phyloP scores from a whole-genome alignment of 2,329 filamentous ascomycete species.

The Fusarium transvaalense region DNA sequence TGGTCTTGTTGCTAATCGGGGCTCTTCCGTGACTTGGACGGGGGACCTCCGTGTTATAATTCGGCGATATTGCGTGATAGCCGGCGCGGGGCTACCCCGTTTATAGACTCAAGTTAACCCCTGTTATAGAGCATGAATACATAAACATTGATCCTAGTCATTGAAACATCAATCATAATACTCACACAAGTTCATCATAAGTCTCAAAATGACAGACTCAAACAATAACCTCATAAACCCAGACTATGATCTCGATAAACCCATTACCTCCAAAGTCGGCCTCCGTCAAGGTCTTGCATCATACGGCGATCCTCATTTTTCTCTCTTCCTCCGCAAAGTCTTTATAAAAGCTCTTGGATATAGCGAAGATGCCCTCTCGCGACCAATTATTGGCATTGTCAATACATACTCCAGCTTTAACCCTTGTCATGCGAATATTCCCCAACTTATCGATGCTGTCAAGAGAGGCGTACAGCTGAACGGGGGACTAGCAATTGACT shows the following conservation, averaged over 20 bases:
- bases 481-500: conserved; percentile 77
- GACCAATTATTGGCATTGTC: conserved; percentile 80
- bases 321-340: conserved; percentile 78
- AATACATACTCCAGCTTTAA: conserved; percentile 81
- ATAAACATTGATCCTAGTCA: conserved; percentile 38
- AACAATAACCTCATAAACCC: conserved; percentile 35
- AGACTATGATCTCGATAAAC: conserved; percentile 72
- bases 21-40: conserved; percentile 8
- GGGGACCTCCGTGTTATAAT: conserved; percentile 5
- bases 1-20: not conserved
- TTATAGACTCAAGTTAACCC: not conserved
- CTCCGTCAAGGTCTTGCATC: conserved; percentile 74
- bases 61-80: conserved; percentile 36
- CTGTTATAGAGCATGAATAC: conserved; percentile 36
- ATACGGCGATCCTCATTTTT: conserved; percentile 81
- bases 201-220: conserved; percentile 29
- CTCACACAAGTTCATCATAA: not conserved
- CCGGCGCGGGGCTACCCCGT: conserved; percentile 41
- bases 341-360: conserved; percentile 84
- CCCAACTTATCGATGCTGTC: conserved; percentile 77
- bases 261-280: conserved; percentile 64
- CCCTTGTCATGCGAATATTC: conserved; percentile 79
- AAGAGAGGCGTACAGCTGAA: conserved; percentile 76
- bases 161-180: not conserved
- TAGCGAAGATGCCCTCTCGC: conserved; percentile 75